Conservation (phyloP, 2,329 filamentous ascomycete genomes). For the Ascocoryne sarcoides region DNA sequence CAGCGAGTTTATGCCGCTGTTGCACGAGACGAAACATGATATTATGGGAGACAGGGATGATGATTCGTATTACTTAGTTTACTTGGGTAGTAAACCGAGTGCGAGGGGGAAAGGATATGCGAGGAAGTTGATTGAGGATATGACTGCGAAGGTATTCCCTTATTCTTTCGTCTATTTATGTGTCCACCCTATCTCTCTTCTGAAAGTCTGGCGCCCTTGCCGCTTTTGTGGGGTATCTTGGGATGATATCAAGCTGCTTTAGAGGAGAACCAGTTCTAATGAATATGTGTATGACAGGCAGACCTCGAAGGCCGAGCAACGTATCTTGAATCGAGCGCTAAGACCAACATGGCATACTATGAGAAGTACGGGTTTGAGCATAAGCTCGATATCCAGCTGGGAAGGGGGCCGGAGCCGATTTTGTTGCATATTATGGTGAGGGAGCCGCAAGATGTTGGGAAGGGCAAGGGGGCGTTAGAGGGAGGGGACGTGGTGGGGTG, state of each 20-base stretch:
- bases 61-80: constrained; percentile 74
- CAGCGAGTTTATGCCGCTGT: constrained; percentile 64
- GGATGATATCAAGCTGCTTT: too few relatives aligned
- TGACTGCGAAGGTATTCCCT: constrained; percentile 49
- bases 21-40: constrained; percentile 62
- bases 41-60: constrained; percentile 59
- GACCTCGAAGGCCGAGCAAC: constrained; percentile 59
- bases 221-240: too few relatives aligned
- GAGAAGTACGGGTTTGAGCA: constrained; percentile 64
- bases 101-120: constrained; percentile 67
- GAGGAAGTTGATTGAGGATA: constrained; percentile 59
- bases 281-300: constrained; percentile 34
- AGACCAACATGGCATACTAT: constrained; percentile 62
- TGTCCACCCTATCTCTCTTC: too few relatives aligned
- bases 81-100: constrained; percentile 66
- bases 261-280: too few relatives aligned
- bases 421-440: constrained; percentile 74
- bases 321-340: constrained; percentile 72
- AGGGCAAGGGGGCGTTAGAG: constrained; percentile 25
- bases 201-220: too few relatives aligned
- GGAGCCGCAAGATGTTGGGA: constrained; percentile 41
- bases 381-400: constrained; percentile 53
- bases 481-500: constrained; percentile 34
- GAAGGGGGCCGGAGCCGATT: constrained; percentile 49
- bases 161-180: not conserved